A percentile compares a stretch with the other conserved stretches of the same genome.
These are phyloP conservation scores for Entonaema liquescens DNA, from an alignment of 495 filamentous ascomycete genomes.

Conservation along the genomic window DNA sequence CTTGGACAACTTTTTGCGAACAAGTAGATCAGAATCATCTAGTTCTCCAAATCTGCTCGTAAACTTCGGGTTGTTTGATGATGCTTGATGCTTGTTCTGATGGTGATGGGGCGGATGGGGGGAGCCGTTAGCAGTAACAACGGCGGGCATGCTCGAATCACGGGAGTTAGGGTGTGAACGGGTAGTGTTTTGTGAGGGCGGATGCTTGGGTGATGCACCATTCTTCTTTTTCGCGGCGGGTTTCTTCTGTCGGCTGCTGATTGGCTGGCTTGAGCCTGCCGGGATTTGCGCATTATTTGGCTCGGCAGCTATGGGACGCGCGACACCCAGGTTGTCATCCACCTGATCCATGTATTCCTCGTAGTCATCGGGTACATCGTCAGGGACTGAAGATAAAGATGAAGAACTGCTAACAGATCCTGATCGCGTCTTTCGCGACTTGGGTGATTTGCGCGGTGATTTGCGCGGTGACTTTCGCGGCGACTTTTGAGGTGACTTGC, in stretches of 20 bases:
- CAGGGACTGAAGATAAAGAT: slow-evolving; percentile 52
- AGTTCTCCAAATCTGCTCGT: slow-evolving; percentile 38
- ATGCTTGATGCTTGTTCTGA: slow-evolving; percentile 7
- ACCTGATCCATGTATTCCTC: slow-evolving; percentile 41
- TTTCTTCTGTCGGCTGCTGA: slow-evolving; percentile 46
- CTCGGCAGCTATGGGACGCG: slow-evolving; percentile 41
- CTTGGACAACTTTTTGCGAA: slow-evolving; percentile 36
- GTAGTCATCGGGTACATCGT: slow-evolving; percentile 47
- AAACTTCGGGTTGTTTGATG: slow-evolving; percentile 34
- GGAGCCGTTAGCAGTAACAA: slow-evolving; percentile 35
- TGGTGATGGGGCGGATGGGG: slow-evolving; percentile 21
- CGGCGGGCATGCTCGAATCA: slow-evolving; percentile 45
- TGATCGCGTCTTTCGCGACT: slow-evolving; percentile 34
- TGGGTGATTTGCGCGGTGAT: slow-evolving; percentile 29
- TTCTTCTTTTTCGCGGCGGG: slow-evolving; percentile 49
- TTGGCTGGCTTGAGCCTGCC: slow-evolving; percentile 44
- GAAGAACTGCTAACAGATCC: slow-evolving; percentile 51
- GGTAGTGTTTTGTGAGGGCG: slow-evolving; percentile 37
- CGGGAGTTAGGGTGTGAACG: slow-evolving; percentile 34
- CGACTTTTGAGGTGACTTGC: slow-evolving; percentile 29
- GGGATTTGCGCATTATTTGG: slow-evolving; percentile 45
- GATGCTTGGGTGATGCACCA: slow-evolving; percentile 43
- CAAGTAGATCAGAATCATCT: slow-evolving; percentile 25
- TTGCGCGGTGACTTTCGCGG: slow-evolving; percentile 23
- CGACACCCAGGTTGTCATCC: slow-evolving; percentile 38